Evolutionary conservation across 2,329 filamentous ascomycete genomes (phyloP).

Genomic region (Penicillium vulpinum): DNA sequence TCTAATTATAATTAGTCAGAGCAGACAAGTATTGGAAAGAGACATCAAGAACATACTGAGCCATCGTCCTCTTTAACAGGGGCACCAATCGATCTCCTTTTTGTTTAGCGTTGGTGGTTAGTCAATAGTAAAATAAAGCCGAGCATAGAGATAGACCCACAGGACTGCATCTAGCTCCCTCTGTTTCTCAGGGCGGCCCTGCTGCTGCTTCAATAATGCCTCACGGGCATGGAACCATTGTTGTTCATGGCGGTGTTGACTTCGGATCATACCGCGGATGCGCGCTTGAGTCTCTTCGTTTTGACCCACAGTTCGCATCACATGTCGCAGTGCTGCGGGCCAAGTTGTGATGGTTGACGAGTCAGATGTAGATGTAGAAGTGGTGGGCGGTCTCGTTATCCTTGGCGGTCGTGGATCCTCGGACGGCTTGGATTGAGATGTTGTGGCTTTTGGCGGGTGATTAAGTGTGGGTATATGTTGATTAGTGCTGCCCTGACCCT

Average conservation of each 20-base stretch:
- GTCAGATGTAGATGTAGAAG: constrained; percentile 29
- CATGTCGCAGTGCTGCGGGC: constrained; percentile 52
- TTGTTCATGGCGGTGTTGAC: constrained; percentile 63
- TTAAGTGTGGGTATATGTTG: constrained; percentile 6
- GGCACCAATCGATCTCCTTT: constrained; percentile 50
- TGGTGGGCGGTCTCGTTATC: constrained; percentile 8
- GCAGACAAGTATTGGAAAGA: background rate
- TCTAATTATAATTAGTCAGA: constrained; percentile 29
- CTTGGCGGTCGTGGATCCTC: constrained; percentile 1
- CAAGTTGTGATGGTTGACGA: constrained; percentile 53
- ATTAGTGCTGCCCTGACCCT: constrained; percentile 12
- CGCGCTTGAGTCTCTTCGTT: constrained; percentile 48
- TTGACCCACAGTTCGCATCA: constrained; percentile 51
- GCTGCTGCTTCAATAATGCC: constrained; percentile 54
- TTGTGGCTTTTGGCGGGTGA: constrained; percentile 2
- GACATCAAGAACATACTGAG: constrained; percentile 27
- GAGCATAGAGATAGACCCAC: constrained; percentile 38
- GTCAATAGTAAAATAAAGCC: background rate
- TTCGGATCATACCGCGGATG: constrained; percentile 59
- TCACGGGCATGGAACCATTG: constrained; percentile 60
- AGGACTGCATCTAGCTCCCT: constrained; percentile 56
- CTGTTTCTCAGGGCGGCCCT: constrained; percentile 53
- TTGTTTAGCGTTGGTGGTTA: background rate
- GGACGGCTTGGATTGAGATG: background rate
- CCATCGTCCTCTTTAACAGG: constrained; percentile 31